Base-by-base conservation (phyloP, 352 stramenopile species). In the Globisporangium polare region DNA sequence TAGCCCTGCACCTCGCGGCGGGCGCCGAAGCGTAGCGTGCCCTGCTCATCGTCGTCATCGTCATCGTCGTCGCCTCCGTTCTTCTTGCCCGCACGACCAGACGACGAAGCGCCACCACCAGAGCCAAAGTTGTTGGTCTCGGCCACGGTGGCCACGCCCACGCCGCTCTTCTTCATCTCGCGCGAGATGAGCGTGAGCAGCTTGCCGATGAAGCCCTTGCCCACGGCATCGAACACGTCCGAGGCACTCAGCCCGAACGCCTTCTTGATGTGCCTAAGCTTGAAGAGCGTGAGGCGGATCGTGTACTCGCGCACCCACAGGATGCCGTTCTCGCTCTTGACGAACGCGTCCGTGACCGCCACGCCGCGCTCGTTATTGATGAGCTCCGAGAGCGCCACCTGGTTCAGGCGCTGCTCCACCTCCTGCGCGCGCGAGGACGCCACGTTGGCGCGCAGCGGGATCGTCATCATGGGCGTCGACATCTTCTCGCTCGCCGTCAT, bases 401-500 rank as follows among this genome's bases (percentile, higher is more conserved):
- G 93, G 41, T 96, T 98, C 58, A 99, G 86, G 13, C 80, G 77
- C 67, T 96, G 84, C 64, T 95, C 86, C 13, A 95, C 84, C 15
- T 90, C 75, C 58, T 94, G 83, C 10, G 80, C 85, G 10, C 72
- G 68, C 43, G 77, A 75, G 17, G 68, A 72, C 5, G 67, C 60
- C 8, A 88, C 85, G 41, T 74, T 71, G 6, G 82, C 54, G 6
- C 75, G 71, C 45, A 99, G 75, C 27, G 97, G 97, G 22, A 99
- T 97, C 20, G 92, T 98, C 97, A 99, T 99, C 59, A 98, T 98
- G 61, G 98, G 98, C 67, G 98, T 99, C 65, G 80, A 94, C 85
- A 99, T 97, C 62, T 96, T 94, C 63, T 89, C 86, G 43, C 93
- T 98, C 31, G 97, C 98, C 47, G 97, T 99, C 98, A 99, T 99